Conservation (phyloP, 805 yeast species). For the Candida tallmaniae region DNA sequence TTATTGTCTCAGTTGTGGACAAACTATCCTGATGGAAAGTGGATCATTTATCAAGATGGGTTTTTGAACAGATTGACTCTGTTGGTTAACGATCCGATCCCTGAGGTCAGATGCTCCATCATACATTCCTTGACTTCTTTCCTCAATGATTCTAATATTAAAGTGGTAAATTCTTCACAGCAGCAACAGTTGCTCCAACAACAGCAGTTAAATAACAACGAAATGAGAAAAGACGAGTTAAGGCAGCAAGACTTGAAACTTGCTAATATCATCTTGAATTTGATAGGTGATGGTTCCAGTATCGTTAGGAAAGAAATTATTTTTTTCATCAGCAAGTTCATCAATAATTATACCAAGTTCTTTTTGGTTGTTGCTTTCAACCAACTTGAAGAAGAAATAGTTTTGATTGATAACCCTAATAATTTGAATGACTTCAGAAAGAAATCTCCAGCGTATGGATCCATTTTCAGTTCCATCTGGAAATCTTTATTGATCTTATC, state of each 20-base stretch:
- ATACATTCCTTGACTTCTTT: slow-evolving; percentile 69
- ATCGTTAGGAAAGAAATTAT: slow-evolving; percentile 83
- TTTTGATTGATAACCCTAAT: slow-evolving; percentile 61
- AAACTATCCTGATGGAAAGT: slow-evolving; percentile 68
- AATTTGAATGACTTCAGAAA: slow-evolving; percentile 60
- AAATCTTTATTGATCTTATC: slow-evolving; percentile 73
- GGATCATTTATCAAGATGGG: slow-evolving; percentile 63
- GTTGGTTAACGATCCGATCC: slow-evolving; percentile 81
- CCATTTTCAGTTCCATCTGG: slow-evolving; percentile 84
- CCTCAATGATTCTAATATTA: slow-evolving; percentile 40
- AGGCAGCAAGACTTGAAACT: slow-evolving; percentile 66
- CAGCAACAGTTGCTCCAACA: slow-evolving; percentile 15
- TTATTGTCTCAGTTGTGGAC: slow-evolving; percentile 74
- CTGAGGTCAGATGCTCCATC: slow-evolving; percentile 89
- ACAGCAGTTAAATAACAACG: slow-evolving; percentile 16
- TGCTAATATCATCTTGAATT: slow-evolving; percentile 60
- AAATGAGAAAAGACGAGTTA: slow-evolving; percentile 41
- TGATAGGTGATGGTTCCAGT: slow-evolving; percentile 85
- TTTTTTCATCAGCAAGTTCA: slow-evolving; percentile 70
- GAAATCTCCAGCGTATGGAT: slow-evolving; percentile 78
- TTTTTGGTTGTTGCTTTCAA: slow-evolving; percentile 85
- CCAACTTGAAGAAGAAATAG: slow-evolving; percentile 76
- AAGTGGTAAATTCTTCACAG: slow-evolving; percentile 11
- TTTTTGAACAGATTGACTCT: slow-evolving; percentile 51
- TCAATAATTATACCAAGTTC: slow-evolving; percentile 62